Conservation (phyloP, 495 filamentous ascomycete species). For the Aspergillus taichungensis region DNA sequence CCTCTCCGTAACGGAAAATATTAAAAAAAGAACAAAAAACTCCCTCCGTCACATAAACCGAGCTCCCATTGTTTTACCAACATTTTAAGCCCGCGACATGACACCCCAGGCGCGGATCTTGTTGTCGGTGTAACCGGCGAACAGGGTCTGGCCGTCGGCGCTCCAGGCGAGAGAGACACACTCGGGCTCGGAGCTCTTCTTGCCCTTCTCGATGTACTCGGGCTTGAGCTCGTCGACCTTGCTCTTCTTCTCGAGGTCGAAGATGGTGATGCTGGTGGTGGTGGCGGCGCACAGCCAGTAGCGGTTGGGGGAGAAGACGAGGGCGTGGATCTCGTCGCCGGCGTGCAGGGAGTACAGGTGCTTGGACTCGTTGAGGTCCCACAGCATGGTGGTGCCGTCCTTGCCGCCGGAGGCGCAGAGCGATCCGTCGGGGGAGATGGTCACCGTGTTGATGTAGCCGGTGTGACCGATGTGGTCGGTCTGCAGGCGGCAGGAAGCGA, state of each 20-base stretch:
- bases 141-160: slow-evolving; percentile 96
- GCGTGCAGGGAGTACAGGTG: slow-evolving; percentile 99
- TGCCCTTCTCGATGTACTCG: slow-evolving; percentile 90
- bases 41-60: too few relatives aligned
- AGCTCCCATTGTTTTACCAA: too few relatives aligned
- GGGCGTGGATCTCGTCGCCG: slow-evolving; percentile 99
- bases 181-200: slow-evolving; percentile 99
- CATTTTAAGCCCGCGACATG: slow-evolving; percentile 55
- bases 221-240: slow-evolving; percentile 99
- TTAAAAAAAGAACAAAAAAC: too few relatives aligned
- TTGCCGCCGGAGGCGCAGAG: slow-evolving; percentile 99
- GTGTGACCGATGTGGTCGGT: slow-evolving; percentile 99
- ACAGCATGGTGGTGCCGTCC: slow-evolving; percentile 99
- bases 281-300: slow-evolving; percentile 99
- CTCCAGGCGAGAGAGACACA: slow-evolving; percentile 95
- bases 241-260: slow-evolving; percentile 99
- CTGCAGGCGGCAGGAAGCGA: slow-evolving; percentile 97
- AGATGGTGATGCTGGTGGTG: slow-evolving; percentile 96
- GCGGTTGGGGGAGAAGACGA: slow-evolving; percentile 99
- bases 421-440: slow-evolving; percentile 98
- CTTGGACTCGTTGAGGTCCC: slow-evolving; percentile 99
- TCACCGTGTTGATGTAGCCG: slow-evolving; percentile 99
- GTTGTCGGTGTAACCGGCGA: slow-evolving; percentile 99
- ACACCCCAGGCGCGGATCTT: slow-evolving; percentile 99
- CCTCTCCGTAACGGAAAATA: too few relatives aligned